These are phyloP conservation scores for Wolfiporia cocos DNA, from an alignment of 1,284 basidiomycete genomes.

Conservation along the genomic window DNA sequence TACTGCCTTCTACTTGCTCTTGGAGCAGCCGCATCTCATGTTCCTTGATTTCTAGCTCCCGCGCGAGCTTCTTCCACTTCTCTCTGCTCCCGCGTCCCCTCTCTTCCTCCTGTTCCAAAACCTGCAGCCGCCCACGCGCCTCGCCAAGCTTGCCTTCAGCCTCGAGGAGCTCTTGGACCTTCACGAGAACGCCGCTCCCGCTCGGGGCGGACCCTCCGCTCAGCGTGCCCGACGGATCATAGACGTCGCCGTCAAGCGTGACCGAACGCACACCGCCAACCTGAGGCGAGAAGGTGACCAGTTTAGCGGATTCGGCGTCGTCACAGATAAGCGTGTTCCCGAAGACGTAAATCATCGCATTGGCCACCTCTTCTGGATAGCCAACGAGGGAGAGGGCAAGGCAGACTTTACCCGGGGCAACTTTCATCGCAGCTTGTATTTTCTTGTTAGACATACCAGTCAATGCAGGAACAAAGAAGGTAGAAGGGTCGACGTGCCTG, in stretches of 20 bases:
- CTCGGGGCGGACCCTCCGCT: slow-evolving; percentile 88
- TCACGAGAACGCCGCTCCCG: slow-evolving; percentile 72
- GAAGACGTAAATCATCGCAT: slow-evolving; percentile 94
- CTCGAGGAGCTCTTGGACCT: slow-evolving; percentile 78
- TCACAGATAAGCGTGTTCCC: slow-evolving; percentile 91
- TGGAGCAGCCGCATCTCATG: slow-evolving; percentile 84
- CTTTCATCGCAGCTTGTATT: slow-evolving; percentile 66
- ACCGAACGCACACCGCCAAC: slow-evolving; percentile 78
- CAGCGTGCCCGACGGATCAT: slow-evolving; percentile 93
- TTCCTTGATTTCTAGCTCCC: slow-evolving; percentile 83
- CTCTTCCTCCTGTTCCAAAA: slow-evolving; percentile 56
- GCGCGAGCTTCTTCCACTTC: slow-evolving; percentile 60
- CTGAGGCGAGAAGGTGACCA: slow-evolving; percentile 76
- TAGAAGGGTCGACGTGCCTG: slow-evolving; percentile 40
- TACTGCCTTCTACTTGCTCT: slow-evolving; percentile 85
- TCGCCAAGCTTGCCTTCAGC: slow-evolving; percentile 52
- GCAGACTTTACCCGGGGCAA: slow-evolving; percentile 83
- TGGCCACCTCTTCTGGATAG: slow-evolving; percentile 80
- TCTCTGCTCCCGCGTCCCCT: slow-evolving; percentile 54
- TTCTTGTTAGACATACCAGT: slow-evolving; percentile 41
- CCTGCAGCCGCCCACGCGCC: slow-evolving; percentile 44
- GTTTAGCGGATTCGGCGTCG: slow-evolving; percentile 85
- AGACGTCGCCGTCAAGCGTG: slow-evolving; percentile 93
- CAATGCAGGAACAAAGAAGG: neutral
- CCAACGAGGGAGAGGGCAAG: slow-evolving; percentile 86